Percentiles rank a stretch among this genome's conserved stretches.
Conservation (phyloP, 2,329 filamentous ascomycete genomes). For the Akanthomyces uredinophilus region DNA sequence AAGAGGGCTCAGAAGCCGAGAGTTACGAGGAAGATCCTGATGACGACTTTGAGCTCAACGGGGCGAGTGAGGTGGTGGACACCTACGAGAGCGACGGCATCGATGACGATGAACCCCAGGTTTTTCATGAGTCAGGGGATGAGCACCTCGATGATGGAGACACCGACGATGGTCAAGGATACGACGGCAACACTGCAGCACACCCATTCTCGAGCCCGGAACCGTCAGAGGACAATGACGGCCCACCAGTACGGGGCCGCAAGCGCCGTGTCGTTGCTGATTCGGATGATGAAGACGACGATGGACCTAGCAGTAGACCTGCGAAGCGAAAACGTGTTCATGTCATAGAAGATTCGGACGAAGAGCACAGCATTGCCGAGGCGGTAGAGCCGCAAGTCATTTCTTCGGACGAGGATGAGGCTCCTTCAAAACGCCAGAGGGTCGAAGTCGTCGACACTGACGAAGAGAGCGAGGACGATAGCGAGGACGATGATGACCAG, state of each 20-base stretch:
- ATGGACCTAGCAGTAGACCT: slow-evolving; percentile 8
- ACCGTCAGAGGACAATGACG: slow-evolving; percentile 15
- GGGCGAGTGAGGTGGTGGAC: slow-evolving; percentile 15
- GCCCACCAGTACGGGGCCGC: slow-evolving; percentile 16
- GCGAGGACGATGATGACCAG: slow-evolving; percentile 17
- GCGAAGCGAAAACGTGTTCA: slow-evolving; percentile 23
- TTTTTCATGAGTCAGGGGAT: slow-evolving; percentile 19
- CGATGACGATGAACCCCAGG: slow-evolving; percentile 30
- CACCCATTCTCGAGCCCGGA: slow-evolving; percentile 29
- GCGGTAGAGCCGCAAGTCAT: slow-evolving; percentile 9
- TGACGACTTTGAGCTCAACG: slow-evolving; percentile 18
- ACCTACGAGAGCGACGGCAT: slow-evolving; percentile 38
- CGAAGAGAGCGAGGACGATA: slow-evolving; percentile 12
- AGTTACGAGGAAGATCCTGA: slow-evolving; percentile 15
- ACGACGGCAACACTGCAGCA: slow-evolving; percentile 4
- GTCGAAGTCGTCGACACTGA: not conserved
- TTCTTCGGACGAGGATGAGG: slow-evolving; percentile 8
- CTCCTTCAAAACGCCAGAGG: not conserved
- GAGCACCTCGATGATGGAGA: slow-evolving; percentile 23
- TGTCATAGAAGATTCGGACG: slow-evolving; percentile 20
- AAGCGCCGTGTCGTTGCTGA: slow-evolving; percentile 28
- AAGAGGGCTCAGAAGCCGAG: not conserved
- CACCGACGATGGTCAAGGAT: slow-evolving; percentile 13
- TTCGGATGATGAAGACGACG: slow-evolving; percentile 26
- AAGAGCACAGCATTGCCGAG: slow-evolving; percentile 8